These are phyloP conservation scores for Camellia sinensis DNA, from an alignment of 148 eudicot species.

Conservation along the genomic window DNA sequence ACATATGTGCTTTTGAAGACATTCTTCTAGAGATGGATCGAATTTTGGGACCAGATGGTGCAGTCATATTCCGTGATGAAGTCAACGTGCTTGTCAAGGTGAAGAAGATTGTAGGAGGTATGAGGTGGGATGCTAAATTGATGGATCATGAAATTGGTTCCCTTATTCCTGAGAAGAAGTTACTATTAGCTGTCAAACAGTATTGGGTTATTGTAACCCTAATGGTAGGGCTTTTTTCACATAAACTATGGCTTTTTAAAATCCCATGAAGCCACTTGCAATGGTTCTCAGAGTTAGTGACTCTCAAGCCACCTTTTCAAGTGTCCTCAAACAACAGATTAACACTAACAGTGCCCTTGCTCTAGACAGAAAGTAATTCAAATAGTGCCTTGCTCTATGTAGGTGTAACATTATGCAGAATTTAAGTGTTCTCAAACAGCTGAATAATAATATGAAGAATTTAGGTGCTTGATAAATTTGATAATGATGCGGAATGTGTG, in stretches of 20 bases:
- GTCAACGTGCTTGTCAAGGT: constrained; percentile 81
- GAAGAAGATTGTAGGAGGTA: constrained; percentile 56
- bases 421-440: too few relatives aligned
- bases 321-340: too few relatives aligned
- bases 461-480: too few relatives aligned
- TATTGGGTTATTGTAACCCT: constrained; percentile 54
- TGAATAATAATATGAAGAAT: too few relatives aligned
- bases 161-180: constrained; percentile 61
- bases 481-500: too few relatives aligned
- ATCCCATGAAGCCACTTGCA: background rate
- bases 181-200: constrained; percentile 77
- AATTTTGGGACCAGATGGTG: constrained; percentile 88
- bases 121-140: constrained; percentile 80
- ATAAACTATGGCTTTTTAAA: background rate
- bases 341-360: too few relatives aligned
- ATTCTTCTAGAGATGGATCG: constrained; percentile 94
- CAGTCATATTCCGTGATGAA: constrained; percentile 81
- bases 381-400: too few relatives aligned
- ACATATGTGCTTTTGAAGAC: constrained; percentile 77
- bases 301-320: too few relatives aligned
- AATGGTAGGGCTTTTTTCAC: too few relatives aligned
- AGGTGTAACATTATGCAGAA: too few relatives aligned
- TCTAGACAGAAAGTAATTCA: too few relatives aligned
- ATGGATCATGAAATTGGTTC: constrained; percentile 94
- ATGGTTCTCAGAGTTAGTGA: background rate